Evolutionary conservation across 768 basidiomycete species (phyloP).

Genomic region (Termitomyces titanicus): DNA sequence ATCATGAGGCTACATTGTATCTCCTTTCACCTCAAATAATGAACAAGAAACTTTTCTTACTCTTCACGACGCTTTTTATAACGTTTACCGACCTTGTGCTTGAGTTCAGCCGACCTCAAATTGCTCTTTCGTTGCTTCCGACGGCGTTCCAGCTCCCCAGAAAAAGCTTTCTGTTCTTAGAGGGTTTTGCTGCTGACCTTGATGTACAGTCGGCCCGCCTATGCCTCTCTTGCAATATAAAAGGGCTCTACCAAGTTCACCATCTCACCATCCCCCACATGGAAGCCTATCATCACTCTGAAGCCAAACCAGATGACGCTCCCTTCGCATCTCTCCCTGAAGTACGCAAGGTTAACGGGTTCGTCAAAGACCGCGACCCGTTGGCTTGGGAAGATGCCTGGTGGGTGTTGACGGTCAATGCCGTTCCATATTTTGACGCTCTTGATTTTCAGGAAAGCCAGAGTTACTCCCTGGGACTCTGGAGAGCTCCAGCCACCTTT

Average conservation of each 20-base stretch:
- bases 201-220: neutral
- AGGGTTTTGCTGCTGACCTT: neutral
- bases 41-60: neutral
- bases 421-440: neutral
- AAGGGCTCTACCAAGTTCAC: neutral
- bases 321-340: constrained; percentile 6
- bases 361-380: constrained; percentile 22
- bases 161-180: neutral
- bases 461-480: constrained; percentile 19
- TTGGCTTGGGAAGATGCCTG: constrained; percentile 27
- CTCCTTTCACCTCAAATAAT: neutral
- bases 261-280: neutral
- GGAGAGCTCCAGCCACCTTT: constrained; percentile 55
- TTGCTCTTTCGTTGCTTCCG: neutral
- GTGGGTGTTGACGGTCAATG: constrained; percentile 9
- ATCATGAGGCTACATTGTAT: neutral
- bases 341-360: constrained; percentile 9
- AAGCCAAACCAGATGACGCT: neutral
- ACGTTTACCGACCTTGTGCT: neutral
- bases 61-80: neutral
- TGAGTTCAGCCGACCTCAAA: neutral
- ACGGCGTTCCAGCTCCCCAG: neutral
- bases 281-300: constrained; percentile 3
- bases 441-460: constrained; percentile 34
- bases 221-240: neutral